Evolutionary conservation across 129 eudicot genomes (phyloP).

Genomic region (Lonicera japonica): DNA sequence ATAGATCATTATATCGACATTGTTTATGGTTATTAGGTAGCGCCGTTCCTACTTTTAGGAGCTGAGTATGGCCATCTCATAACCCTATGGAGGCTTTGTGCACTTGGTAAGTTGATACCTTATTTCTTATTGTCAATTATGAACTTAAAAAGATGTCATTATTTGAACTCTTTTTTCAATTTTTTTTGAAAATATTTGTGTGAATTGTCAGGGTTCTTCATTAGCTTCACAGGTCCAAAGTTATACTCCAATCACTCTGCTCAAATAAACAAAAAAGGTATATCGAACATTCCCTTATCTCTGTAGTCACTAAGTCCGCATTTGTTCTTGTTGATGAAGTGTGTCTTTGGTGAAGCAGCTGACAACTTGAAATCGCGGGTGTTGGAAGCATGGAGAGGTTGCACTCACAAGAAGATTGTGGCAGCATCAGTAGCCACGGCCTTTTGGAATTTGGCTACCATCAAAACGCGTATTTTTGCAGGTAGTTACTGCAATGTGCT

Average conservation of each 20-base stretch:
- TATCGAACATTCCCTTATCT: neutral
- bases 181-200: neutral
- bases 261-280: constrained; percentile 66
- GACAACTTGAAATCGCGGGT: constrained; percentile 36
- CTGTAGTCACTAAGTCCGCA: neutral
- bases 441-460: constrained; percentile 78
- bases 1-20: neutral
- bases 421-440: constrained; percentile 61
- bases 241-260: constrained; percentile 59
- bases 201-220: constrained; percentile 59
- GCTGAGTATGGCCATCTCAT: constrained; percentile 85
- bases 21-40: constrained; percentile 42
- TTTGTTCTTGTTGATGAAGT: neutral
- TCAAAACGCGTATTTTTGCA: constrained; percentile 71
- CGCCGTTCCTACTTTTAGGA: constrained; percentile 66
- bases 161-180: neutral
- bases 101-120: constrained; percentile 51
- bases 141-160: neutral
- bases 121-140: neutral
- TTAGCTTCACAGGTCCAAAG: constrained; percentile 72
- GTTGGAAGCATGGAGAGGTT: constrained; percentile 67
- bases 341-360: constrained; percentile 31
- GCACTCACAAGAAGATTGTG: constrained; percentile 72
- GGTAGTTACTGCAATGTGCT: constrained; percentile 36
- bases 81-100: constrained; percentile 78